Evolutionary conservation across 257 asterid species (phyloP).

Genomic region (Solanum pinnatisectum): DNA sequence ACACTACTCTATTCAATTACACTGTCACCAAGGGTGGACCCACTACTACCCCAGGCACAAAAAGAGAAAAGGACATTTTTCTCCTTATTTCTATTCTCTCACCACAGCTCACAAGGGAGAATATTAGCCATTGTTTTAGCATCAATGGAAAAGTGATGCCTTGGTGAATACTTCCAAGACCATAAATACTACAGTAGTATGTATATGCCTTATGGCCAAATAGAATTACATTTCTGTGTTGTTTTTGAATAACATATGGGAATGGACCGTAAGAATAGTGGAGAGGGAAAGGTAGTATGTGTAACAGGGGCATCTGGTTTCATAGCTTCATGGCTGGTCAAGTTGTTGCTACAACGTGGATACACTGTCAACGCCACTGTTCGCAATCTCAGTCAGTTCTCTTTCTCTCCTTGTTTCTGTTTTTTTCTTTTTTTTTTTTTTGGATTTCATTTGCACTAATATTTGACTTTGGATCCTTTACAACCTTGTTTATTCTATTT

Average conservation of each 20-base stretch:
- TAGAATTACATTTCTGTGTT: background rate
- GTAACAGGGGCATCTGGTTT: constrained; percentile 67
- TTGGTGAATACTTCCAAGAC: no score
- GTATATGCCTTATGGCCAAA: no score
- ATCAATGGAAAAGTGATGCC: no score
- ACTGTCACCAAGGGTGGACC: no score
- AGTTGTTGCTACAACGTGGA: constrained; percentile 42
- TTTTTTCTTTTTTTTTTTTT: no score
- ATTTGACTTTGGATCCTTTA: background rate
- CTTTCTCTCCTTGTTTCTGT: background rate
- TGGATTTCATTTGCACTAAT: background rate
- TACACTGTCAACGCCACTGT: constrained; percentile 59
- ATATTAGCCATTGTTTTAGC: no score
- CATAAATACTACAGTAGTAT: no score
- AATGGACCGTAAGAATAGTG: background rate
- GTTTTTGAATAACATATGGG: background rate
- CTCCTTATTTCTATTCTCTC: no score
- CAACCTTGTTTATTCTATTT: no score
- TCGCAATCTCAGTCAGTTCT: constrained; percentile 25
- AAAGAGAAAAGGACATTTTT: no score
- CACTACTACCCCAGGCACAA: no score
- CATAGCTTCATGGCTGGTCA: constrained; percentile 62
- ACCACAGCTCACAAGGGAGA: no score
- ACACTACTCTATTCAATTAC: background rate
- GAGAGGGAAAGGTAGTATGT: constrained; percentile 33